Percentiles rank a stretch among this genome's conserved stretches.
These are phyloP conservation scores for Epithele typhae DNA, from an alignment of 768 basidiomycete genomes.

Conservation along the genomic window DNA sequence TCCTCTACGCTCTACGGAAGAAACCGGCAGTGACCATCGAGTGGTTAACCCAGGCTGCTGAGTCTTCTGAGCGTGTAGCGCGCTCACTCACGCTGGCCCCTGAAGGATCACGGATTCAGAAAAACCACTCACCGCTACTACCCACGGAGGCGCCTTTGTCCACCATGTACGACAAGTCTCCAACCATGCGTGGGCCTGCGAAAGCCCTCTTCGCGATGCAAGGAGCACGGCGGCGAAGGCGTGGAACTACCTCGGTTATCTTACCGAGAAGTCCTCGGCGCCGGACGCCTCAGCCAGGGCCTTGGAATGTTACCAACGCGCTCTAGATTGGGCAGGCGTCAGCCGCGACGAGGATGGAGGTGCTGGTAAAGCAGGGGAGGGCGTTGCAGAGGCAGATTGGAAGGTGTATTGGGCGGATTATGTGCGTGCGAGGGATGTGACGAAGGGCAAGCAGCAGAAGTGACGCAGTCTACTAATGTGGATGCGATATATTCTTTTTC, in stretches of 20 bases:
- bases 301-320: slow-evolving; percentile 62
- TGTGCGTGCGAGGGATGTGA: slow-evolving; percentile 37
- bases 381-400: slow-evolving; percentile 59
- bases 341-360: slow-evolving; percentile 32
- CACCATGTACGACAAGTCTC: slow-evolving; percentile 43
- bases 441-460: neutral
- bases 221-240: slow-evolving; percentile 68
- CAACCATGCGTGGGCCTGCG: slow-evolving; percentile 51
- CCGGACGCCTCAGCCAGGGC: slow-evolving; percentile 36
- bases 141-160: slow-evolving; percentile 30
- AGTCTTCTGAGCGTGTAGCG: slow-evolving; percentile 64
- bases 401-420: slow-evolving; percentile 57
- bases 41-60: slow-evolving; percentile 56
- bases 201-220: slow-evolving; percentile 60
- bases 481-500: no score
- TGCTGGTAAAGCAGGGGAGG: slow-evolving; percentile 42
- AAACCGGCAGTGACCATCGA: slow-evolving; percentile 45
- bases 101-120: no score
- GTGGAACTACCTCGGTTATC: slow-evolving; percentile 68
- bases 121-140: slow-evolving; percentile 30
- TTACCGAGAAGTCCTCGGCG: slow-evolving; percentile 43
- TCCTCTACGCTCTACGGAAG: slow-evolving; percentile 47
- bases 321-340: slow-evolving; percentile 63
- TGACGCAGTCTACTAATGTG: no score
- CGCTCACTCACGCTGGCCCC: slow-evolving; percentile 48